Conservation (phyloP, 441 rosid species). For the Hura crepitans region DNA sequence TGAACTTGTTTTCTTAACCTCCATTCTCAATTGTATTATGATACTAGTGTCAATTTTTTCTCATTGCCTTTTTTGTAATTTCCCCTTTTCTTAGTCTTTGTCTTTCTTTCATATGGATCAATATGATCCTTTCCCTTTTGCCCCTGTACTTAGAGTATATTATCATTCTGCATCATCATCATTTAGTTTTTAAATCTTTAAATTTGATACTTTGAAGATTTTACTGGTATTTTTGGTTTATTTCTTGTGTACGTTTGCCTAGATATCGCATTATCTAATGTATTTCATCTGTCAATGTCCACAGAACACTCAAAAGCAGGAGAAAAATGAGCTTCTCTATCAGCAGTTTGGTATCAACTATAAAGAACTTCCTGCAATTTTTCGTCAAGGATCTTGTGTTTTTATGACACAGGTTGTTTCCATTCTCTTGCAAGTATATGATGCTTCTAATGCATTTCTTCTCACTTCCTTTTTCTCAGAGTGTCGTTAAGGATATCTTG, state of each 20-base stretch:
- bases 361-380: slow-evolving; percentile 56
- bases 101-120: background rate
- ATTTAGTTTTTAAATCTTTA: background rate
- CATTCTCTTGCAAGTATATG: slow-evolving; percentile 8
- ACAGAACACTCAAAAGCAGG: slow-evolving; percentile 76
- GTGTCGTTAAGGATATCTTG: background rate
- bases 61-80: too few relatives aligned
- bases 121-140: background rate
- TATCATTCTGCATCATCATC: background rate
- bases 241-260: background rate
- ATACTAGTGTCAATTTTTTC: background rate
- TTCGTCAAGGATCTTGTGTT: slow-evolving; percentile 84
- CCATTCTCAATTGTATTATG: background rate
- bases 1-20: background rate
- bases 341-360: slow-evolving; percentile 75
- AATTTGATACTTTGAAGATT: background rate
- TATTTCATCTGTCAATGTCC: slow-evolving; percentile 20
- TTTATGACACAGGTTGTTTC: slow-evolving; percentile 60
- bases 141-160: background rate
- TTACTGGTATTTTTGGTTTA: background rate
- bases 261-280: background rate
- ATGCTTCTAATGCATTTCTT: background rate
- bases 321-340: slow-evolving; percentile 78
- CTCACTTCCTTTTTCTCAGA: background rate
- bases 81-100: too few relatives aligned